Base-by-base conservation (phyloP, 164 flowering plant genomes). In the Macadamia tetraphylla region DNA sequence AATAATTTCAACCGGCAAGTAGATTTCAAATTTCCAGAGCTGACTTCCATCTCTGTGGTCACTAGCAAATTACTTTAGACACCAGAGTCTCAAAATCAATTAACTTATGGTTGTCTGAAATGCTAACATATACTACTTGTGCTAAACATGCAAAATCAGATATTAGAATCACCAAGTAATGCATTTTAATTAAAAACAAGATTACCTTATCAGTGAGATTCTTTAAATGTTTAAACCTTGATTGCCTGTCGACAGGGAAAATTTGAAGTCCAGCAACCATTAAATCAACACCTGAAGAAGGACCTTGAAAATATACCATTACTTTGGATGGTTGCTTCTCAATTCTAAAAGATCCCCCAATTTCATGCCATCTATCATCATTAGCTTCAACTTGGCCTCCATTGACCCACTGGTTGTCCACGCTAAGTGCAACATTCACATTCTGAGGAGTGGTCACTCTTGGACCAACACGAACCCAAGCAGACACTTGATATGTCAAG, bases 401-500 rank as follows among this genome's bases (percentile, higher is more conserved):
- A 78, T 92, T 92, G 35, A 90, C 90, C 97, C 97, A 94, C 67
- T 89, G 97, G 66, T 67, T 69, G 62, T 94, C 98, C 43, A 94
- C 97, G 35, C 90, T 71, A 52, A 94, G 82, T 18, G 97, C 98
- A 67, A 94, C 84, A 69, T 87, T 92, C 17, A 94, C 85, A 75
- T 82, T 86, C 74, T 94, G 98, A 62, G 95, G 84, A 42, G 84
- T 74, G 60, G 78, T 74, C 63, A 87, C 79, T 18, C 84, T 81
- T 13, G 79, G 66, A 49, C 91, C 85, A 65, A 87, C 70, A 52
- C 82, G 80, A 56, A 94, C 92, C 98, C 98, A 94, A 56, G 94
- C 97, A 66, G 97, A 86, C n/a, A 94, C 88, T 81, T 94, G 98
- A 69, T 94, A 94, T 68, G 98, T 94, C 80, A 90, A 60, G 65